Conservation (phyloP, 2,329 filamentous ascomycete genomes). For the Epichloe hybrida region DNA sequence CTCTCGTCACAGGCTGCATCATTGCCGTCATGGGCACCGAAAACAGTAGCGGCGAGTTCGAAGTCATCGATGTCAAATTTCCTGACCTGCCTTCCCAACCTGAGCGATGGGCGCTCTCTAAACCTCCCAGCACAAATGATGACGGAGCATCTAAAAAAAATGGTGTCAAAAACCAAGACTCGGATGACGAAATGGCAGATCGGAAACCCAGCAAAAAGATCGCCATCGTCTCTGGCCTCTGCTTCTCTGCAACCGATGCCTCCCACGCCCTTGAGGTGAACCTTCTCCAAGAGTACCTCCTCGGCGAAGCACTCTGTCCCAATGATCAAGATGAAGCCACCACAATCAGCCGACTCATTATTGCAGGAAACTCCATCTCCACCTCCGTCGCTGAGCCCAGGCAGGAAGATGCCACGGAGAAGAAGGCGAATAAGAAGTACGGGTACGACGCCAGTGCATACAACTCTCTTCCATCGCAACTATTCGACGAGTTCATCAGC, state of each 20-base stretch:
- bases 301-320: constrained; percentile 62
- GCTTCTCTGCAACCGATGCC: constrained; percentile 60
- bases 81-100: constrained; percentile 77
- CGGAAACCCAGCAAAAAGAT: constrained; percentile 40
- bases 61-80: constrained; percentile 79
- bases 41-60: constrained; percentile 81
- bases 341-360: constrained; percentile 70
- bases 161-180: constrained; percentile 24
- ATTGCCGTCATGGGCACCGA: constrained; percentile 92
- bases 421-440: constrained; percentile 60
- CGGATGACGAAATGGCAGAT: constrained; percentile 44
- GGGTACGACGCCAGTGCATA: constrained; percentile 85
- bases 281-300: constrained; percentile 72
- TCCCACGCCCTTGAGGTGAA: constrained; percentile 63
- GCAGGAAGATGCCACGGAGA: constrained; percentile 29
- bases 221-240: constrained; percentile 78
- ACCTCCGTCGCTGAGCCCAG: constrained; percentile 31
- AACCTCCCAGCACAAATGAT: constrained; percentile 24
- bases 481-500: constrained; percentile 71
- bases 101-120: constrained; percentile 59
- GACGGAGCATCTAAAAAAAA: constrained; percentile 17
- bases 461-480: constrained; percentile 71
- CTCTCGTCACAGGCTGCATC: constrained; percentile 85
- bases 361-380: constrained; percentile 86
- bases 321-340: constrained; percentile 44